A percentile compares a stretch with the other conserved stretches of the same genome.
Evolutionary conservation across 2,329 filamentous ascomycete species (phyloP).

Genomic region (Aspergillus costaricaensis): DNA sequence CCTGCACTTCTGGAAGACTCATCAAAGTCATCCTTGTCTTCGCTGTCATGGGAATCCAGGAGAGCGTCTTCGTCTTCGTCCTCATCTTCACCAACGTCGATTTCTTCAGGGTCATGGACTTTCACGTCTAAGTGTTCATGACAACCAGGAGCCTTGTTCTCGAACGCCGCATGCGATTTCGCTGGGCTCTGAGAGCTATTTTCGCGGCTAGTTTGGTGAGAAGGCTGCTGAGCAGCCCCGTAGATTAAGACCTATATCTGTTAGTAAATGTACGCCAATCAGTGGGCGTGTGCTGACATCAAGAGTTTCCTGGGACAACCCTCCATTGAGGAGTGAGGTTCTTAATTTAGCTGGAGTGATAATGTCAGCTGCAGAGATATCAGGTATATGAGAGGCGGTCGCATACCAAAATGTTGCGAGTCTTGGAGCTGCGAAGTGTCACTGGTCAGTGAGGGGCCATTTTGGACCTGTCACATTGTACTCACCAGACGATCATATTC

Average conservation of each 20-base stretch:
- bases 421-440: slow-evolving; percentile 18
- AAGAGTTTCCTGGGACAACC: slow-evolving; percentile 53
- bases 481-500: slow-evolving; percentile 65
- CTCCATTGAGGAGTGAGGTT: slow-evolving; percentile 53
- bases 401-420: slow-evolving; percentile 20
- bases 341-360: slow-evolving; percentile 48
- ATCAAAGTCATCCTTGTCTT: slow-evolving; percentile 29
- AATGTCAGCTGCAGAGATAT: slow-evolving; percentile 5
- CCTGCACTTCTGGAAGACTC: slow-evolving; percentile 22
- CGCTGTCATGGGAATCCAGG: slow-evolving; percentile 25
- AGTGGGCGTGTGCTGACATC: slow-evolving; percentile 38
- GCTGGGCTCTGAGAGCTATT: neutral
- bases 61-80: slow-evolving; percentile 27
- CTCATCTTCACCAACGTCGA: slow-evolving; percentile 11
- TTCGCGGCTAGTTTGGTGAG: neutral
- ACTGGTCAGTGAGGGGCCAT: neutral
- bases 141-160: neutral
- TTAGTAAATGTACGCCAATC: slow-evolving; percentile 17
- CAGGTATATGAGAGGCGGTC: neutral
- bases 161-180: neutral
- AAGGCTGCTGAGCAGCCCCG: slow-evolving; percentile 5
- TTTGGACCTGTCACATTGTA: neutral
- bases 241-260: slow-evolving; percentile 24
- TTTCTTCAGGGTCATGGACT: neutral
- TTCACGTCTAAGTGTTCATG: neutral